phyloP scores from a whole-genome alignment of 116 monocot species.

The Phalaenopsis hybrid region DNA sequence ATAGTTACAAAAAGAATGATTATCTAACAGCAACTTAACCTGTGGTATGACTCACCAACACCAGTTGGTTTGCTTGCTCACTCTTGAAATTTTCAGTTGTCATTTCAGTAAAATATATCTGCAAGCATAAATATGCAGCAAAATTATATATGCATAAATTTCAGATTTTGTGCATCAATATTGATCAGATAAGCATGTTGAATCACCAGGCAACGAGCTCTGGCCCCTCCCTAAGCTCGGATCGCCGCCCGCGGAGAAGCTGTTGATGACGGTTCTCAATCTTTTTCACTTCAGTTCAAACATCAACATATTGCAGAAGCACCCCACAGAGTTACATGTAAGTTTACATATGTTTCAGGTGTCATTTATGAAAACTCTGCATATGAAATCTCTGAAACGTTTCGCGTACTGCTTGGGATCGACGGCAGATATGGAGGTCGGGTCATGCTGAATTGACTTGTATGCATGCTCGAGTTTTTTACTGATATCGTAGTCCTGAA shows the following conservation, averaged over 20 bases:
- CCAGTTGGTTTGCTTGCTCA: background rate
- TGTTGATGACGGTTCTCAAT: background rate
- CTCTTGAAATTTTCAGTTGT: background rate
- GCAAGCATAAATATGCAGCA: slow-evolving; percentile 3
- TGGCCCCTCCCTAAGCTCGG: background rate
- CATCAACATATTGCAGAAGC: background rate
- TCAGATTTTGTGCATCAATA: background rate
- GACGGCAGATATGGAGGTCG: slow-evolving; percentile 72
- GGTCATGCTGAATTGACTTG: slow-evolving; percentile 66
- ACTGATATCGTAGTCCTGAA: slow-evolving; percentile 77
- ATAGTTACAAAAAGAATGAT: slow-evolving; percentile 1
- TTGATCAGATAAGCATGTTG: background rate
- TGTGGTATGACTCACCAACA: background rate
- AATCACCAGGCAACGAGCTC: background rate
- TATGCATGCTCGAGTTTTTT: slow-evolving; percentile 81
- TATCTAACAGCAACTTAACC: background rate
- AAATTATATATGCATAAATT: background rate
- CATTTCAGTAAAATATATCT: background rate
- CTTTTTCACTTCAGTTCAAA: background rate
- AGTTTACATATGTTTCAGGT: slow-evolving; percentile 2
- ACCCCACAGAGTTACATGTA: background rate
- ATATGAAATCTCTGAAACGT: slow-evolving; percentile 68
- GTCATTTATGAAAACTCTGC: slow-evolving; percentile 50
- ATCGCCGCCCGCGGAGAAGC: too few species aligned
- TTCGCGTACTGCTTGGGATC: slow-evolving; percentile 64